These are phyloP conservation scores for Papiliotrema laurentii DNA, from an alignment of 1,284 basidiomycete species.

Conservation along the genomic window DNA sequence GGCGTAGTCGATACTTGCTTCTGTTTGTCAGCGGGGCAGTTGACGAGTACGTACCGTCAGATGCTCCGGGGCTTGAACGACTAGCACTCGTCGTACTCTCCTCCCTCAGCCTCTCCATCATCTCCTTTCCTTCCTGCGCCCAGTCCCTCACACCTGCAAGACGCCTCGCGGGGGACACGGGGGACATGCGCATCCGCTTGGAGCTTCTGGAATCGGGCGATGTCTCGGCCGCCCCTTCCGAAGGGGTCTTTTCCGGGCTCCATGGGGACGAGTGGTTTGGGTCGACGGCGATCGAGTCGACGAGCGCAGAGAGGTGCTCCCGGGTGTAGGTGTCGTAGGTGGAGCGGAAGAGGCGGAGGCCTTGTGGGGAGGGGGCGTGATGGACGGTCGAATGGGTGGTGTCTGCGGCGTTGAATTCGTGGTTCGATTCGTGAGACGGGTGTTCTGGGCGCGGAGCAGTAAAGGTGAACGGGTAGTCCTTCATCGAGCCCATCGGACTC, in stretches of 20 bases:
- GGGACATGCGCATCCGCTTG: slow-evolving; percentile 8
- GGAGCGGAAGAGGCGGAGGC: slow-evolving; percentile 79
- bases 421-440: neutral
- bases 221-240: neutral
- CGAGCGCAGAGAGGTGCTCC: slow-evolving; percentile 82
- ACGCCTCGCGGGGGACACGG: slow-evolving; percentile 14
- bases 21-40: neutral
- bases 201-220: slow-evolving; percentile 11
- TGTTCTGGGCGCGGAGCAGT: slow-evolving; percentile 51
- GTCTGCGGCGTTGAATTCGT: slow-evolving; percentile 16
- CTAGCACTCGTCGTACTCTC: slow-evolving; percentile 33
- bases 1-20: neutral
- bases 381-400: slow-evolving; percentile 30
- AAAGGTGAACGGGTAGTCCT: slow-evolving; percentile 69
- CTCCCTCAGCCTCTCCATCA: slow-evolving; percentile 43
- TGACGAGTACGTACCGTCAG: too few species aligned
- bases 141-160: slow-evolving; percentile 27
- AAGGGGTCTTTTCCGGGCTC: neutral
- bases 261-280: slow-evolving; percentile 56
- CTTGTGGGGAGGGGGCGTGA: slow-evolving; percentile 24
- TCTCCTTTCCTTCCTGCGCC: slow-evolving; percentile 34
- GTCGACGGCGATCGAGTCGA: slow-evolving; percentile 79
- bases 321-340: slow-evolving; percentile 86
- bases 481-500: slow-evolving; percentile 35
- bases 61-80: neutral